phyloP scores from a whole-genome alignment of 768 basidiomycete species.

The Tylopilus sp. region DNA sequence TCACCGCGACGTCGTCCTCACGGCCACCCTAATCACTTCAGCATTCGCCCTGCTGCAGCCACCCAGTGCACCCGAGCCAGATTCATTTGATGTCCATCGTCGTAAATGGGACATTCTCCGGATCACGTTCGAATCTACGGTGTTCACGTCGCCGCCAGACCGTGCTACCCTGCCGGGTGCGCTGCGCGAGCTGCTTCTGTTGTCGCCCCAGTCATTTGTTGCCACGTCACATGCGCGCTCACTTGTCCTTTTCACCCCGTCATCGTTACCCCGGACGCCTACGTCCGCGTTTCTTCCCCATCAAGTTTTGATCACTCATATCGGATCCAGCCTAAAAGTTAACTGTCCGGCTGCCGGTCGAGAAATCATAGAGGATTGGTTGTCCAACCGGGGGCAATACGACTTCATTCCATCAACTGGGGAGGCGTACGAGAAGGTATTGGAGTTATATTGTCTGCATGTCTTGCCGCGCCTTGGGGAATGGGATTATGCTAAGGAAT shows the following conservation, averaged over 20 bases:
- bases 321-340: constrained; percentile 66
- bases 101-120: constrained; percentile 87
- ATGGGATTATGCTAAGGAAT: constrained; percentile 79
- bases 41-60: constrained; percentile 62
- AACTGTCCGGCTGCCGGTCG: constrained; percentile 59
- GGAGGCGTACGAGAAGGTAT: constrained; percentile 67
- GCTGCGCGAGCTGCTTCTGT: constrained; percentile 49
- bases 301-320: constrained; percentile 66
- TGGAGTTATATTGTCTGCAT: constrained; percentile 75
- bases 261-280: constrained; percentile 34
- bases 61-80: constrained; percentile 32
- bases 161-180: constrained; percentile 43
- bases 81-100: constrained; percentile 48
- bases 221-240: constrained; percentile 61
- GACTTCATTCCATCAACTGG: constrained; percentile 30
- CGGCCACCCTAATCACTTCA: constrained; percentile 60
- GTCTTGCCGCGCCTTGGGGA: constrained; percentile 69
- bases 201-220: constrained; percentile 59
- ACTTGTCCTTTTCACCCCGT: constrained; percentile 63
- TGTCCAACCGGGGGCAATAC: constrained; percentile 52
- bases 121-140: constrained; percentile 75
- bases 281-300: constrained; percentile 61
- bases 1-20: constrained; percentile 64
- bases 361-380: constrained; percentile 75
- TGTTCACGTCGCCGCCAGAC: constrained; percentile 55